A percentile compares a stretch with the other conserved stretches of the same genome.
These are phyloP conservation scores for Fusarium sp. DNA, from an alignment of 2,329 filamentous ascomycete genomes.

Conservation along the genomic window DNA sequence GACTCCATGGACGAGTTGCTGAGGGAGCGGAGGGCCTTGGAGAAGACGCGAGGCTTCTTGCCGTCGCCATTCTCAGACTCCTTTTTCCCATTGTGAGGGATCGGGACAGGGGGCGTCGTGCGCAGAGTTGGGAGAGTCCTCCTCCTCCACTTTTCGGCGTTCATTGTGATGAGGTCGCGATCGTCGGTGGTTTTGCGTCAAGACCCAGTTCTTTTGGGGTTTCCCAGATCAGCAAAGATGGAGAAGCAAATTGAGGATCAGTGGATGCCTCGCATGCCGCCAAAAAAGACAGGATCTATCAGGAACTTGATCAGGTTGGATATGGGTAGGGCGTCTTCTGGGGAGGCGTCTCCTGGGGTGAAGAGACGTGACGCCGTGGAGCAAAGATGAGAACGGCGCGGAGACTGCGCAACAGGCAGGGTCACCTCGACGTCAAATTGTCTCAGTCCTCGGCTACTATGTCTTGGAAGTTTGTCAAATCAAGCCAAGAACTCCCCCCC, in stretches of 20 bases:
- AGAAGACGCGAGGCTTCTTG: slow-evolving; percentile 52
- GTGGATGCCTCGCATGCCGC: slow-evolving; percentile 36
- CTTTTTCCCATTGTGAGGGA: slow-evolving; percentile 32
- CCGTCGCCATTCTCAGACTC: slow-evolving; percentile 43
- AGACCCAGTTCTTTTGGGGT: slow-evolving; percentile 4
- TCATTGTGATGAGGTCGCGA: slow-evolving; percentile 40
- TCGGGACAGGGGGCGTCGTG: slow-evolving; percentile 38
- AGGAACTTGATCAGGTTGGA: slow-evolving; percentile 15
- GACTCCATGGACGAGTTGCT: slow-evolving; percentile 57
- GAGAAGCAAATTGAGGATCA: slow-evolving; percentile 21
- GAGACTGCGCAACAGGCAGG: slow-evolving; percentile 15
- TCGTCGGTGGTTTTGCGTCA: slow-evolving; percentile 1
- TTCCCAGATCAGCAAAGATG: slow-evolving; percentile 13
- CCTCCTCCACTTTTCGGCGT: slow-evolving; percentile 51
- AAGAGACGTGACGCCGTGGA: slow-evolving; percentile 4
- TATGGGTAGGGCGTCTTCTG: slow-evolving; percentile 24
- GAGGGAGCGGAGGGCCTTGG: slow-evolving; percentile 54
- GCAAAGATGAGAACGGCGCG: slow-evolving; percentile 17
- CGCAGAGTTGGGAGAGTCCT: slow-evolving; percentile 48
- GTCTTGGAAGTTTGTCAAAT: slow-evolving; percentile 36
- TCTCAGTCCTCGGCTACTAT: slow-evolving; percentile 38
- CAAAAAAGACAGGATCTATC: slow-evolving; percentile 17
- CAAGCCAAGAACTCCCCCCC: slow-evolving; percentile 25
- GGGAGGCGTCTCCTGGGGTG: slow-evolving; percentile 17
- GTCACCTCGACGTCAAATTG: slow-evolving; percentile 41